Conservation (phyloP, 768 basidiomycete genomes). For the Tricholoma saponaceum region DNA sequence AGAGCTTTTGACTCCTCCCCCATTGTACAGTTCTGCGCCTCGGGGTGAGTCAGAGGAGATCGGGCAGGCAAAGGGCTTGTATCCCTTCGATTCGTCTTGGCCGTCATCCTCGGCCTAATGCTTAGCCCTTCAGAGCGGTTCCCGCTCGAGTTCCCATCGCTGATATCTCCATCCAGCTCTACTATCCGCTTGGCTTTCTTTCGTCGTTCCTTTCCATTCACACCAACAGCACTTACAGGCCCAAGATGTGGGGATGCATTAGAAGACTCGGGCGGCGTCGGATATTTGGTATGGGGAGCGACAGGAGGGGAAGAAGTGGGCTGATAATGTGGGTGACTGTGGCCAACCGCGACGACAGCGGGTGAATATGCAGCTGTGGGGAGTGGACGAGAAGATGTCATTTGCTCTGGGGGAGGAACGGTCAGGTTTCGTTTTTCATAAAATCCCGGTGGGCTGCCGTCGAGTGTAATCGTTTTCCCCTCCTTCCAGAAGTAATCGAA, state of each 20-base stretch:
- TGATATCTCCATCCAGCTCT: constrained; percentile 56
- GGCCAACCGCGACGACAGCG: constrained; percentile 55
- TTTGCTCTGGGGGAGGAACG: constrained; percentile 45
- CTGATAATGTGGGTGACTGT: constrained; percentile 22
- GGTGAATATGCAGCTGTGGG: constrained; percentile 53
- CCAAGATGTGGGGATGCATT: constrained; percentile 41
- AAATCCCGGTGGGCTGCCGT: constrained; percentile 66
- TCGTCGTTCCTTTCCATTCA: constrained; percentile 40
- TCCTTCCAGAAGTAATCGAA: constrained; percentile 86
- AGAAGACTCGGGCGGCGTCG: constrained; percentile 37
- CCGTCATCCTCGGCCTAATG: constrained; percentile 19
- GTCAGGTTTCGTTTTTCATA: constrained; percentile 65
- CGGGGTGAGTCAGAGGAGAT: background rate
- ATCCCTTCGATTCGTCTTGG: constrained; percentile 14
- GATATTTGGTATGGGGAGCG: constrained; percentile 16
- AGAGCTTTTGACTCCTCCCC: constrained; percentile 7
- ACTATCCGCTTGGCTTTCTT: constrained; percentile 77
- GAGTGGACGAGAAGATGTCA: constrained; percentile 43
- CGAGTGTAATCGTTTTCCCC: constrained; percentile 71
- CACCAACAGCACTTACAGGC: constrained; percentile 30
- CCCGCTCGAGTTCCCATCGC: constrained; percentile 27
- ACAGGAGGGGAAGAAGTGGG: constrained; percentile 16
- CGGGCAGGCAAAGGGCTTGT: background rate
- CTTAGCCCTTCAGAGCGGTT: constrained; percentile 26
- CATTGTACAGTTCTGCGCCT: constrained; percentile 17